Evolutionary conservation across 352 stramenopile species (phyloP).

Genomic region (Globisporangium uncinulatum): DNA sequence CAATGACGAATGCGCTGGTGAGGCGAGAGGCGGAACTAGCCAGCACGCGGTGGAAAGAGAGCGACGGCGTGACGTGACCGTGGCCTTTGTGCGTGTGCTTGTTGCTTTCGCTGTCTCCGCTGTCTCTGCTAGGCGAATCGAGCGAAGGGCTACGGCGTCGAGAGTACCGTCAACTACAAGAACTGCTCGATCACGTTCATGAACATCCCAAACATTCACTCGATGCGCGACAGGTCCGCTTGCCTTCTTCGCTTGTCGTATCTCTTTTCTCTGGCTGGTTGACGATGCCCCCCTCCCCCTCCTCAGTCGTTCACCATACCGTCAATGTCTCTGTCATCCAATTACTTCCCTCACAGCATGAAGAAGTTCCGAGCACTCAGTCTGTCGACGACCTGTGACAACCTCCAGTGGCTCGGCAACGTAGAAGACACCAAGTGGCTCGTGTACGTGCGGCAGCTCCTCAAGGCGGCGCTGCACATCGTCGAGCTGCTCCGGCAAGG

Average conservation of each 20-base stretch:
- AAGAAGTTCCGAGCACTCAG: conserved; percentile 71
- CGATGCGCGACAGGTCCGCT: conserved; percentile 92
- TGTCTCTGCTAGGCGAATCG: conserved; percentile 41
- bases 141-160: conserved; percentile 92
- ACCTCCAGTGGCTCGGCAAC: conserved; percentile 88
- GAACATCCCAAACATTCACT: conserved; percentile 99
- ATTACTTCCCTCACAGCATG: conserved; percentile 25
- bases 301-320: too few relatives aligned
- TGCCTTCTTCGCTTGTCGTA: conserved; percentile 3
- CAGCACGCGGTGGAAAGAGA: neutral
- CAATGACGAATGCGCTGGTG: conserved; percentile 74
- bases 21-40: neutral
- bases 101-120: neutral
- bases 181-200: conserved; percentile 95
- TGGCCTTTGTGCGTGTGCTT: neutral
- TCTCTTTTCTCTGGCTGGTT: too few relatives aligned
- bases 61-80: too few relatives aligned
- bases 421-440: conserved; percentile 98
- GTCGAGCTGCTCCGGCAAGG: conserved; percentile 89
- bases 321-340: too few relatives aligned
- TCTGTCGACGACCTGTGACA: conserved; percentile 81
- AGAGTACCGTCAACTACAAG: conserved; percentile 96
- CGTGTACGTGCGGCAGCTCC: conserved; percentile 90
- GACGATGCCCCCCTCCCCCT: too few relatives aligned
- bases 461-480: conserved; percentile 90